Percentiles rank a stretch among this genome's conserved stretches.
These are phyloP conservation scores for Boeremia lycopersici DNA, from an alignment of 2,329 filamentous ascomycete genomes.

Conservation along the genomic window DNA sequence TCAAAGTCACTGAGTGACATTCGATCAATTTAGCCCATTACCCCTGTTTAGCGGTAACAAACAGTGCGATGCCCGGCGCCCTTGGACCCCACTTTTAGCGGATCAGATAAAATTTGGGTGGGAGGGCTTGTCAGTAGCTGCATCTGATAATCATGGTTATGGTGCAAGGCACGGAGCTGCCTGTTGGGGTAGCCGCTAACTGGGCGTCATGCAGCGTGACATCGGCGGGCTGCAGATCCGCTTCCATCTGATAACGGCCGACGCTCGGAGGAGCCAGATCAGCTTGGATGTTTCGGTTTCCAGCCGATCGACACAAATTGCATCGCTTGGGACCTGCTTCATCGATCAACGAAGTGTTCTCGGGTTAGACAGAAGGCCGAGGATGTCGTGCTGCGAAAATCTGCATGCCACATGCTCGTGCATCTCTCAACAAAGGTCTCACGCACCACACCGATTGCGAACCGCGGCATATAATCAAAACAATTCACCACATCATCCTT, in stretches of 20 bases:
- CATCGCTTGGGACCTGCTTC: constrained; percentile 14
- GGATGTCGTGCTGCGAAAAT: constrained; percentile 10
- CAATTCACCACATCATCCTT: not conserved
- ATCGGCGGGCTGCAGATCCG: constrained; percentile 24
- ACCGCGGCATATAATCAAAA: not conserved
- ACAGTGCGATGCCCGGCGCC: constrained; percentile 13
- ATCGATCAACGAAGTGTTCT: constrained; percentile 12
- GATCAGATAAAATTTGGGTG: constrained; percentile 39
- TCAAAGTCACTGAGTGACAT: constrained; percentile 7
- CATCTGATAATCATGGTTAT: constrained; percentile 39
- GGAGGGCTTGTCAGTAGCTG: constrained; percentile 20
- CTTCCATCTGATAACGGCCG: constrained; percentile 43
- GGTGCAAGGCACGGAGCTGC: constrained; percentile 27
- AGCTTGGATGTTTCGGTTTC: not conserved
- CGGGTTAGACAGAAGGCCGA: constrained; percentile 13
- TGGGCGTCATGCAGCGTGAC: constrained; percentile 31
- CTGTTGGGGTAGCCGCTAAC: constrained; percentile 19
- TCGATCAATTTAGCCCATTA: constrained; percentile 16
- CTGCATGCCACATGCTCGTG: constrained; percentile 14
- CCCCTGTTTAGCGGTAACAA: constrained; percentile 30
- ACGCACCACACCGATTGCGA: constrained; percentile 16
- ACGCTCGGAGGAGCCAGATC: constrained; percentile 28
- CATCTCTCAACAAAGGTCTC: constrained; percentile 1
- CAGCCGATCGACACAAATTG: constrained; percentile 13
- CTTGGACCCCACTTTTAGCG: constrained; percentile 29